A percentile compares a stretch with the other conserved stretches of the same genome.
These are phyloP conservation scores for Alternaria hordeiaustralica DNA, from an alignment of 2,329 filamentous ascomycete genomes.

Conservation along the genomic window DNA sequence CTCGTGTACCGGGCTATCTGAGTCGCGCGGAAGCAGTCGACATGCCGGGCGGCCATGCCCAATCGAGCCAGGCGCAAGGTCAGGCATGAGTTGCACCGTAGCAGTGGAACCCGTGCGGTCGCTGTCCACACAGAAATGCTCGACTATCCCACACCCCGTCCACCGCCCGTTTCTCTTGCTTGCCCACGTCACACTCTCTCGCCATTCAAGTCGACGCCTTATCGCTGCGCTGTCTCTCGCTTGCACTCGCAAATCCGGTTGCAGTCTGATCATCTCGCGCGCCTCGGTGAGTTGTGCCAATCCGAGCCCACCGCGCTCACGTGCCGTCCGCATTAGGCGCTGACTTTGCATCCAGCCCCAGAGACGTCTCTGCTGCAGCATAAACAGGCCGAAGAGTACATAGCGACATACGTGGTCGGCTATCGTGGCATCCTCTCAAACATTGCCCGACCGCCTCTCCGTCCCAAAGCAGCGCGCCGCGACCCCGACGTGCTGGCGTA, in stretches of 20 bases:
- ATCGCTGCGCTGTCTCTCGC: conserved; percentile 11
- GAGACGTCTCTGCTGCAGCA: conserved; percentile 25
- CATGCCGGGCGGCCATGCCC: conserved; percentile 22
- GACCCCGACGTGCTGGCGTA: conserved; percentile 25
- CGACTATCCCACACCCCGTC: conserved; percentile 30
- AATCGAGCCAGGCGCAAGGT: neutral
- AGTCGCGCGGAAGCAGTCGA: conserved; percentile 27
- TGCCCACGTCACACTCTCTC: conserved; percentile 25
- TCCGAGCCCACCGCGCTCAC: conserved; percentile 36
- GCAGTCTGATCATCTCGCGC: conserved; percentile 1
- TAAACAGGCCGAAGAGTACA: conserved; percentile 38
- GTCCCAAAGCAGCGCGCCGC: conserved; percentile 24
- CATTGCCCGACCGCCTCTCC: conserved; percentile 40
- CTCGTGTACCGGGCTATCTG: conserved; percentile 26
- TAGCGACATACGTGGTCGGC: conserved; percentile 49
- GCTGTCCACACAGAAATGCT: conserved; percentile 36
- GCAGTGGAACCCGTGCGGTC: conserved; percentile 17
- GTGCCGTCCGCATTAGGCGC: conserved; percentile 40
- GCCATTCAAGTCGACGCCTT: neutral
- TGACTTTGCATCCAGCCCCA: conserved; percentile 27
- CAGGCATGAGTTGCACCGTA: conserved; percentile 26
- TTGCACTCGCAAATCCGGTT: conserved; percentile 4
- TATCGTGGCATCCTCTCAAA: conserved; percentile 49
- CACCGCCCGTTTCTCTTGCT: conserved; percentile 24
- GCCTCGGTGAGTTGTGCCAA: conserved; percentile 27